Evolutionary conservation across 2,329 filamentous ascomycete genomes (phyloP), one percentile per base, ranked within the genome.

Genomic region (Elsinoe arachidis): DNA sequence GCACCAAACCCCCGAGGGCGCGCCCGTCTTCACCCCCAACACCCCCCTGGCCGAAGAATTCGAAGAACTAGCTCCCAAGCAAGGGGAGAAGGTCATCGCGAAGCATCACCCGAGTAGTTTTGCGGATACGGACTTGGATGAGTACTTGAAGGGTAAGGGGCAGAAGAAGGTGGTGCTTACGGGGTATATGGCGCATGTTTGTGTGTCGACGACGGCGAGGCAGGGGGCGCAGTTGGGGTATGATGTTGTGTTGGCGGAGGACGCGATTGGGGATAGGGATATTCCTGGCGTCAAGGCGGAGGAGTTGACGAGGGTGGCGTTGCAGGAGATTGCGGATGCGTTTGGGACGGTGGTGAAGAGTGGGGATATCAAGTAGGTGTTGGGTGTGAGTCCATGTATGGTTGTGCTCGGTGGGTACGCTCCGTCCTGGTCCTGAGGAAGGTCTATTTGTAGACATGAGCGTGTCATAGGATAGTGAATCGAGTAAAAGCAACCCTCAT

Each of bases 111-210:
- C 84, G 0, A 80, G 78, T 11, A 75, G 79, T 0, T 88, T 88
- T 63, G 78, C 82, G 0, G 74, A 78, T 43, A 88, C 84, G 0
- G 74, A 80, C 47, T 68, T 88, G 19, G 70, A 84, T 56, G 75
- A 77, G 15, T 77, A 76, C 39, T 64, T 87, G n/a, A 71, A 78
- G 38, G 69, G 69, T 0, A 69, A 74, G 33, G 78, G 74, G 0
- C 73, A 71, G 53, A 80, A 79, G 63, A 87, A 86, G 74, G 66
- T 87, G 30, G 83, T 87, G 5, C 64, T 85, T 55, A 74, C 73
- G 0, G 82, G 81, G 0, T 84, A 84, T 65, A 84, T 83, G 78
- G 67, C 85, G 1, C 84, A 88, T 67, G 80, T 87, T 1, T 79
- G 83, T 75, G 69, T 86, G 60, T 72, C 82, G 1, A 80, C 82